A percentile compares a stretch with the other conserved stretches of the same genome.
phyloP scores from a whole-genome alignment of 768 basidiomycete species.

The Russula ochroleuca region DNA sequence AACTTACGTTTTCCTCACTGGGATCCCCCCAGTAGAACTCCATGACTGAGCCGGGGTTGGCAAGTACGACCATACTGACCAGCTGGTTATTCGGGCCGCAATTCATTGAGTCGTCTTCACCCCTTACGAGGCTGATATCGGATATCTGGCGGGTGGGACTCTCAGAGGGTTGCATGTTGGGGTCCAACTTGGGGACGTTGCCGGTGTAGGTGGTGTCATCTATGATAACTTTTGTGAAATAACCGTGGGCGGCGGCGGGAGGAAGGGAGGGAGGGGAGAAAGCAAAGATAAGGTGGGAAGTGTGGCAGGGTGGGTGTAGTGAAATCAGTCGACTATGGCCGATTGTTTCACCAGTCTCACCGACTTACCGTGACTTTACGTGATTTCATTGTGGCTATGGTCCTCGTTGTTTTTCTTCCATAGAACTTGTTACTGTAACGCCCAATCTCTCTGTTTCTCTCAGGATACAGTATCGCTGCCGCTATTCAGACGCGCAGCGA shows the following conservation, averaged over 20 bases:
- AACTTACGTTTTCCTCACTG: conserved; percentile 33
- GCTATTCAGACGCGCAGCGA: too few relatives aligned
- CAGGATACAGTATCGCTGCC: too few relatives aligned
- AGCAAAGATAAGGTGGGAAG: too few relatives aligned
- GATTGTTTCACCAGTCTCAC: too few relatives aligned
- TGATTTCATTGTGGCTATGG: too few relatives aligned
- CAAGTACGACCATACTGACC: conserved; percentile 46
- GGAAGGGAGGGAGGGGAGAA: conserved; percentile 16
- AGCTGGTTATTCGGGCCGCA: conserved; percentile 52
- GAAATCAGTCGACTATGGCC: too few relatives aligned
- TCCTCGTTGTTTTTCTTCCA: too few relatives aligned
- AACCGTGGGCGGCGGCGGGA: conserved; percentile 23
- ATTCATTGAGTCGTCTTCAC: conserved; percentile 52
- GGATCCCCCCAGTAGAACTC: conserved; percentile 51
- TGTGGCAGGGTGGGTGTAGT: too few relatives aligned
- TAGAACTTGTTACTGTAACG: too few relatives aligned
- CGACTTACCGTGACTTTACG: too few relatives aligned
- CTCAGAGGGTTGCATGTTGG: conserved; percentile 10
- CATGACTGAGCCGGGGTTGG: conserved; percentile 54
- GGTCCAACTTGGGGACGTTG: conserved; percentile 24
- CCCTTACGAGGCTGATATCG: conserved; percentile 42
- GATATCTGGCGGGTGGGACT: conserved; percentile 40
- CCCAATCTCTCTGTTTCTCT: too few relatives aligned
- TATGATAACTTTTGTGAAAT: conserved; percentile 17
- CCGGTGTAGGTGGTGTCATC: conserved; percentile 22